Evolutionary conservation across 306 rosid genomes (phyloP).

Genomic region (Inga laurina): DNA sequence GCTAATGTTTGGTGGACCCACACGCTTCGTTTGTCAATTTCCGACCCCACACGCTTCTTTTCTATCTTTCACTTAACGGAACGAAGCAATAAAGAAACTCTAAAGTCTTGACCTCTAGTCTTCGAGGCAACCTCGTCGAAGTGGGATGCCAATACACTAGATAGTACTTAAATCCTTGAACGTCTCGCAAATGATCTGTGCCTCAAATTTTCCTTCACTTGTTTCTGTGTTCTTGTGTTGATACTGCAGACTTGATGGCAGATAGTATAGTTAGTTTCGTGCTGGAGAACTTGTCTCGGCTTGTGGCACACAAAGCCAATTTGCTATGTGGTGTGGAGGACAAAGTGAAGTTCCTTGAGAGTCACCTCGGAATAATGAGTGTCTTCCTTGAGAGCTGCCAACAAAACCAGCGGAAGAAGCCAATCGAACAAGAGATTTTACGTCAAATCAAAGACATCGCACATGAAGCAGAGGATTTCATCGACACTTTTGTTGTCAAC

Average conservation of each 20-base stretch:
- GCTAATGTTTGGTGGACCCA: too few species aligned
- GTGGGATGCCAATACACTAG: too few species aligned
- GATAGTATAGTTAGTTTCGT: not conserved
- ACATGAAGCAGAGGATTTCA: not conserved
- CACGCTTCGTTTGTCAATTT: too few species aligned
- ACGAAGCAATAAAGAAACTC: too few species aligned
- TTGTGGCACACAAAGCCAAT: not conserved
- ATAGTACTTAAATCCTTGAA: too few species aligned
- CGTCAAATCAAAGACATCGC: not conserved
- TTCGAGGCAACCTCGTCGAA: too few species aligned
- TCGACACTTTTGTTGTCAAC: not conserved
- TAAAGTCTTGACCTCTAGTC: too few species aligned
- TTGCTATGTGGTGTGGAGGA: not conserved
- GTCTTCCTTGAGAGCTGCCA: not conserved
- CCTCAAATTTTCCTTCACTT: not conserved
- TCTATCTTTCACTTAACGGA: too few species aligned
- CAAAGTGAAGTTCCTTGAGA: not conserved
- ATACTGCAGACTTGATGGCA: not conserved
- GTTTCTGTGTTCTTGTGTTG: not conserved
- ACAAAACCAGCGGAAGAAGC: not conserved
- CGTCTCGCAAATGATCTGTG: too few species aligned
- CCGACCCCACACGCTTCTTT: too few species aligned
- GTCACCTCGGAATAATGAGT: not conserved
- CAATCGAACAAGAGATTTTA: not conserved
- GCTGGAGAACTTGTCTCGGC: not conserved